A percentile compares a stretch with the other conserved stretches of the same genome.
These are phyloP conservation scores for Fusarium sp. DNA, from an alignment of 2,329 filamentous ascomycete species.

Conservation along the genomic window DNA sequence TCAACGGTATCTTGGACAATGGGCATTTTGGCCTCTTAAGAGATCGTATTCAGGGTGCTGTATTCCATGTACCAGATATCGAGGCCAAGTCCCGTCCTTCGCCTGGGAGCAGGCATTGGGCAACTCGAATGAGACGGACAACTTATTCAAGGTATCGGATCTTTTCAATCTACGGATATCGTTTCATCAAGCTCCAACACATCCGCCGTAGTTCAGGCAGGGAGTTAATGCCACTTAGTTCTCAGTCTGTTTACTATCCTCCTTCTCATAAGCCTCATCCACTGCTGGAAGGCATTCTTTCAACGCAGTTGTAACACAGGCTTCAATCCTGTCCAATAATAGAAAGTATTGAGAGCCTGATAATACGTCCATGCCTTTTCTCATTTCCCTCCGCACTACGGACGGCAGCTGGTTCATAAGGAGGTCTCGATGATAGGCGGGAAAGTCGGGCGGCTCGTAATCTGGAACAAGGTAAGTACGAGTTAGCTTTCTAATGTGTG, in stretches of 20 bases:
- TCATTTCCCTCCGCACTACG: too few species aligned
- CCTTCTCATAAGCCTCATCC: neutral
- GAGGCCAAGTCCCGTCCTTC: neutral
- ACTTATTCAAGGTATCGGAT: neutral
- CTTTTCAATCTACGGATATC: neutral
- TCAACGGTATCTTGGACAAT: neutral
- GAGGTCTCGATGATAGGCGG: too few species aligned
- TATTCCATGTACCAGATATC: neutral
- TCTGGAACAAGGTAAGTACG: neutral
- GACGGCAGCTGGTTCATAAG: too few species aligned
- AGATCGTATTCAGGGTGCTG: neutral
- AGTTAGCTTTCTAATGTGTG: neutral
- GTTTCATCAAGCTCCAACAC: neutral
- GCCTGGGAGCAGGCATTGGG: accelerated
- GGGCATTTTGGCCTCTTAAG: neutral
- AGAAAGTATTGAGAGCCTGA: too few species aligned
- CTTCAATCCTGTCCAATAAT: too few species aligned
- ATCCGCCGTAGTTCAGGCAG: neutral
- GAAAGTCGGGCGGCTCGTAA: neutral
- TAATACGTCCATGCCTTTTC: too few species aligned
- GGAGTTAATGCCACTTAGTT: neutral
- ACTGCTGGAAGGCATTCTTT: neutral
- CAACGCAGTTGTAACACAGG: neutral
- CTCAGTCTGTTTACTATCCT: neutral
- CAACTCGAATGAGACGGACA: neutral